Base-by-base conservation (phyloP, 1,284 basidiomycete species). In the Leccinum ambiguum region DNA sequence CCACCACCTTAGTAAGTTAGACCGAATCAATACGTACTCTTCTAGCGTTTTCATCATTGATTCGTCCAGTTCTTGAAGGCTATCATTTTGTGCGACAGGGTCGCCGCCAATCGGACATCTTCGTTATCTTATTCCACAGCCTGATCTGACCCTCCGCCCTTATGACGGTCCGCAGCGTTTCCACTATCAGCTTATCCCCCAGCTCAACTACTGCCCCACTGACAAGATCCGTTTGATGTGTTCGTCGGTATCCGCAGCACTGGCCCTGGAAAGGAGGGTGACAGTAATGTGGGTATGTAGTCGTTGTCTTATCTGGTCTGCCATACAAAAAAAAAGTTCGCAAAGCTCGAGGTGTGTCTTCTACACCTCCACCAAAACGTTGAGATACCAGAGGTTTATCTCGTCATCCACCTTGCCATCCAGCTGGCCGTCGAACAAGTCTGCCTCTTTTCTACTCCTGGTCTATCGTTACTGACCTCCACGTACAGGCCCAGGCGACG, bases 181-280 rank as follows among this genome's bases (percentile, higher is more conserved):
- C 75, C 80, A 83, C 58, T 95, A 94, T 75, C 81, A 86, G 45
- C 81, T 96, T 62, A 87, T 90, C 11, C 78, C 86, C 8, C 87
- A 91, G 64, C 84, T 95, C 33, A 84, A 85, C n/a, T 96, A 97
- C 79, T 89, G 94, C 60, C 81, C 91, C 10, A 86, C 88, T 48
- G 89, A 94, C 79, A 84, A 92, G 91, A 9, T 97, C 95, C 0
- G 91, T 98, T 99, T 73, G 96, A 99, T 77, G 96, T 96, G 13
- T 98, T 97, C 72, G 94, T 98, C 36, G 91, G 91, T 3, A 80
- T 88, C 16, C 81, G 88, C 54, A 86, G 86, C n/a, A 83, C 84
- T 62, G 87, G 85, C 36, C 95, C 96, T 18, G 84, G 88, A 43
- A 94, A 94, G 75, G 93, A 94, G 84, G 23, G 56, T 6, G 92